Evolutionary conservation across 352 stramenopile species (phyloP), one percentile per base, ranked within the genome.

Genomic region (Pythium monospermum): DNA sequence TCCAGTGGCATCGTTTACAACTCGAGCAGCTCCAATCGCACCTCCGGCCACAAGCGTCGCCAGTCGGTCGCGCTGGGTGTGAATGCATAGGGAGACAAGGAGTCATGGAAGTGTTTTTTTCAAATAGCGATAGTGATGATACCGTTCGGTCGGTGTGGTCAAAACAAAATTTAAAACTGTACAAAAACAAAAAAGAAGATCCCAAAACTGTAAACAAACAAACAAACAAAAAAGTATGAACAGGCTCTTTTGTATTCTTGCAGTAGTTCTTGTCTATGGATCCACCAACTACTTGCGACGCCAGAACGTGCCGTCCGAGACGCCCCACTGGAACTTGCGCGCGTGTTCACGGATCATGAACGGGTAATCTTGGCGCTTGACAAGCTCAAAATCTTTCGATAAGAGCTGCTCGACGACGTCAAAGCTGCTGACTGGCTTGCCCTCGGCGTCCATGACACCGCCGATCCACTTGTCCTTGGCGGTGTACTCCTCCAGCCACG

Each of bases 401-500:
- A 94, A 63, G 16, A 91, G 36, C 38, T 59, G 46, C 45, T 80
- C 55, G 6, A 96, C 71, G 26, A 83, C 69, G 42, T 70, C 64
- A 46, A 89, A 90, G 59, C 78, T 91, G 57, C 84, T 76, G 10
- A 81, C 69, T 11, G 64, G 63, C n/a, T 69, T 57, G 16, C 68
- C 71, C 16, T 78, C 49, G 4, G 48, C 57, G 30, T 77, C 71
- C 2, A 67, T 54, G 13, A 71, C 61, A 11, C 61, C 85, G 13
- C 84, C 85, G 53, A 96, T 87, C 86, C 86, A 96, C 47, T 94
- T 80, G 30, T 90, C 72, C 49, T 86, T 83, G n/a, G 76, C 62
- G 7, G 96, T 99, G 73, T 98, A 99, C 60, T 98, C 91, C 54
- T 96, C 83, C 43, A 99, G 68, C 95, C 95, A 99, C 46, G 89